These are phyloP conservation scores for Taphrina wiesneri DNA, from an alignment of 1,139 yeast genomes.

Conservation along the genomic window DNA sequence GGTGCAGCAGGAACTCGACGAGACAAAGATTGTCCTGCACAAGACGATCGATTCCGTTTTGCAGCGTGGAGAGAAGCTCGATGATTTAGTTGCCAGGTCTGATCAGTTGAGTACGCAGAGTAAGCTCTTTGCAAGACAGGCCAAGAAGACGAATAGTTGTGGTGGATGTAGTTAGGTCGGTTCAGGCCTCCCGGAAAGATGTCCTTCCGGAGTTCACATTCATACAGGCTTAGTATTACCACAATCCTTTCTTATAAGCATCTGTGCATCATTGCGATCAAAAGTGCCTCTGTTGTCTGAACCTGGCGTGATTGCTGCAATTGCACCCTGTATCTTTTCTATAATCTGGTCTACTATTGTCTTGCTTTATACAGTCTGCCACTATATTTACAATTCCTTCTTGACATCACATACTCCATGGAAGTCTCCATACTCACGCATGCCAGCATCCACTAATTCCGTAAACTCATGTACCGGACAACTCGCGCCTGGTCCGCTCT, in stretches of 20 bases:
- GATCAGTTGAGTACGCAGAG: slow-evolving; percentile 88
- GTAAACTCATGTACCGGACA: slow-evolving; percentile 29
- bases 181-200: background rate
- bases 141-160: slow-evolving; percentile 81
- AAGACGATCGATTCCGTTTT: slow-evolving; percentile 92
- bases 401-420: slow-evolving; percentile 25
- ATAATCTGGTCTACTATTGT: background rate
- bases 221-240: background rate
- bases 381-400: background rate
- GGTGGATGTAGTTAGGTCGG: slow-evolving; percentile 50
- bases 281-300: background rate
- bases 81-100: slow-evolving; percentile 88
- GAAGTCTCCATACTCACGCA: slow-evolving; percentile 22
- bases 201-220: background rate
- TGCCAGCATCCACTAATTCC: slow-evolving; percentile 21
- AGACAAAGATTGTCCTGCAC: slow-evolving; percentile 92
- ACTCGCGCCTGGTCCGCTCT: slow-evolving; percentile 30
- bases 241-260: background rate
- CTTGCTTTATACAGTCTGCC: background rate
- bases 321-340: background rate
- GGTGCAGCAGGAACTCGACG: slow-evolving; percentile 96
- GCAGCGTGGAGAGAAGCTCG: slow-evolving; percentile 95
- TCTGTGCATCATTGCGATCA: background rate
- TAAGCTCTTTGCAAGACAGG: slow-evolving; percentile 93
- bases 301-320: background rate